phyloP scores from a whole-genome alignment of 805 yeast genomes.

The Tetrapisispora pingtungensis region DNA sequence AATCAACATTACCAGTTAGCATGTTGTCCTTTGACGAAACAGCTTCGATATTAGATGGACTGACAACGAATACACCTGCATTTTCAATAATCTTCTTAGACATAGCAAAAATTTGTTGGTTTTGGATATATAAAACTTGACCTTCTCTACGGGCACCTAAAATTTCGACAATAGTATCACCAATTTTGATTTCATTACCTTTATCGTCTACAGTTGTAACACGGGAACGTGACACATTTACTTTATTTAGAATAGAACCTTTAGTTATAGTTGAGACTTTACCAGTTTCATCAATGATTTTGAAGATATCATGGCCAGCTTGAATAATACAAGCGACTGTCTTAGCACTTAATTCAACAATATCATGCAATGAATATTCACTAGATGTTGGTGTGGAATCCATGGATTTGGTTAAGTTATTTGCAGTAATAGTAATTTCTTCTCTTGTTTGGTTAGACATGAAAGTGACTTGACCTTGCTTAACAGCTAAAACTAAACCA shows the following conservation, averaged over 20 bases:
- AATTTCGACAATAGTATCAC: conserved; percentile 85
- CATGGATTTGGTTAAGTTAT: conserved; percentile 82
- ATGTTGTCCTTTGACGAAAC: conserved; percentile 75
- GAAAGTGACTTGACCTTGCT: conserved; percentile 78
- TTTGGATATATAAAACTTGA: conserved; percentile 73
- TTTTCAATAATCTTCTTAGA: conserved; percentile 74
- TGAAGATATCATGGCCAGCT: conserved; percentile 80
- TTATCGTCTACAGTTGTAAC: conserved; percentile 79
- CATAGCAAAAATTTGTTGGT: conserved; percentile 67
- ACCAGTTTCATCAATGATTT: conserved; percentile 75
- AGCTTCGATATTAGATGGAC: conserved; percentile 66
- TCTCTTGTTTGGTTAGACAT: conserved; percentile 81
- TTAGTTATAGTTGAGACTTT: conserved; percentile 63
- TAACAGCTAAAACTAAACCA: conserved; percentile 79
- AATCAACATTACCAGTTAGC: conserved; percentile 40
- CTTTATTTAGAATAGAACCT: conserved; percentile 69
- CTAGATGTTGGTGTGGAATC: conserved; percentile 72
- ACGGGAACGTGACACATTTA: conserved; percentile 58
- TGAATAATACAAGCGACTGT: conserved; percentile 82
- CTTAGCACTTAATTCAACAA: conserved; percentile 79
- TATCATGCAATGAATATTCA: conserved; percentile 76
- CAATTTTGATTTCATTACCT: conserved; percentile 78
- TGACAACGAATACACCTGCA: conserved; percentile 82
- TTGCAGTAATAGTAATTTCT: conserved; percentile 88
- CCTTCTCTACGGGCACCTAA: conserved; percentile 85